Percentiles rank a stretch among this genome's conserved stretches.
Evolutionary conservation across 345 rosid genomes (phyloP).

Genomic region (Psidium guajava): DNA sequence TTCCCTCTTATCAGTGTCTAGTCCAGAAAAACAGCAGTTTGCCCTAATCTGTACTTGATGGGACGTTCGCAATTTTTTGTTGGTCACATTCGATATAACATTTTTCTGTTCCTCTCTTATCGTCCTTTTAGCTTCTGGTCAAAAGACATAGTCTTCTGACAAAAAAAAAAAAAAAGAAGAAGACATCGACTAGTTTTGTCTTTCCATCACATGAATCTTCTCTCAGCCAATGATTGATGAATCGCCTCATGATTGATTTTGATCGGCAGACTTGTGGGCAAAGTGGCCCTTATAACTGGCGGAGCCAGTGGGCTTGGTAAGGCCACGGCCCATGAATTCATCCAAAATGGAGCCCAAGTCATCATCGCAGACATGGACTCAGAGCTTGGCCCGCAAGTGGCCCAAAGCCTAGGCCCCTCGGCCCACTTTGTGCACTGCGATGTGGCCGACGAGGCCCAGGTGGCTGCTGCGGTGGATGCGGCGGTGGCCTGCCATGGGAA

Average conservation of each 20-base stretch:
- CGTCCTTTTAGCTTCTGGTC: background rate
- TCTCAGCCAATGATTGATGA: background rate
- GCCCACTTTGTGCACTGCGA: constrained; percentile 52
- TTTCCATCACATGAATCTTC: background rate
- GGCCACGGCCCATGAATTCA: constrained; percentile 52
- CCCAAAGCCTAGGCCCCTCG: constrained; percentile 30
- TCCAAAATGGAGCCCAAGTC: constrained; percentile 53
- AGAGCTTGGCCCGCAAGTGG: constrained; percentile 19
- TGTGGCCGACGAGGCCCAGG: constrained; percentile 45
- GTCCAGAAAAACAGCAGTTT: background rate
- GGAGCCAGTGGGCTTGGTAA: constrained; percentile 79
- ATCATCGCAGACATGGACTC: constrained; percentile 34
- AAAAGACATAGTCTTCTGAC: background rate
- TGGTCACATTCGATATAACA: background rate
- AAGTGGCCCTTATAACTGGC: constrained; percentile 66
- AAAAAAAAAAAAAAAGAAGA: background rate
- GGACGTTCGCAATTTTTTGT: background rate
- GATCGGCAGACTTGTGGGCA: constrained; percentile 41
- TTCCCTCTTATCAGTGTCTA: too few relatives aligned
- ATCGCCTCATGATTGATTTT: background rate
- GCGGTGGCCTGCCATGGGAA: constrained; percentile 36
- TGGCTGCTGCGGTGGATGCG: constrained; percentile 37
- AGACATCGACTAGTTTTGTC: background rate
- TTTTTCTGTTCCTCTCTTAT: background rate
- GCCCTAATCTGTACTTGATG: background rate